A percentile compares a stretch with the other conserved stretches of the same genome.
Evolutionary conservation across 495 filamentous ascomycete genomes (phyloP).

Genomic region (Aspergillus kassunensis): DNA sequence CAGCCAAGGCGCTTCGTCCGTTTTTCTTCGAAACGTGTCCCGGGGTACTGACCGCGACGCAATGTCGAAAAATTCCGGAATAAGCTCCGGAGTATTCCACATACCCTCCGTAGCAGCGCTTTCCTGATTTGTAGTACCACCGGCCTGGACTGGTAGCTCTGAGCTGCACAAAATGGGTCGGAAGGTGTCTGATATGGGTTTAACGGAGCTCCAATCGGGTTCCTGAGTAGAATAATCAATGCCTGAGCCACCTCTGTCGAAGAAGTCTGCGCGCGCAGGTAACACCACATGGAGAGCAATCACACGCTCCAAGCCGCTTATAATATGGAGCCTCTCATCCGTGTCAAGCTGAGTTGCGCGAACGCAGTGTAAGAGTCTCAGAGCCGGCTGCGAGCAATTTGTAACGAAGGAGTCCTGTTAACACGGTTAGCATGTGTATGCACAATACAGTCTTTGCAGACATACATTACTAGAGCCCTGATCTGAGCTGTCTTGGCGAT

Average conservation of each 20-base stretch:
- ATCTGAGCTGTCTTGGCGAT: constrained; percentile 33
- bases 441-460: not conserved
- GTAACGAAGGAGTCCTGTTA: constrained; percentile 35
- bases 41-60: constrained; percentile 52
- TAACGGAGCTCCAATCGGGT: constrained; percentile 43
- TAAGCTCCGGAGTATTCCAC: constrained; percentile 32
- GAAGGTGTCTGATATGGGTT: constrained; percentile 41
- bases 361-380: constrained; percentile 36
- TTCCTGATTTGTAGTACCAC: not conserved
- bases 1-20: constrained; percentile 61
- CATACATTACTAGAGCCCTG: constrained; percentile 42
- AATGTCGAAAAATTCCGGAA: constrained; percentile 51
- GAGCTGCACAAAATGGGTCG: constrained; percentile 33
- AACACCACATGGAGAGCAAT: constrained; percentile 67
- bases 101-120: constrained; percentile 13
- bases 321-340: constrained; percentile 35
- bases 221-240: constrained; percentile 44
- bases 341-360: constrained; percentile 33
- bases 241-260: constrained; percentile 39
- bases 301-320: constrained; percentile 54
- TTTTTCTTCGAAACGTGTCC: constrained; percentile 50
- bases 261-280: constrained; percentile 57
- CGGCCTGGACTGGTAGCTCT: constrained; percentile 10
- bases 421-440: constrained; percentile 3
- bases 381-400: constrained; percentile 35